phyloP scores from a whole-genome alignment of 495 filamentous ascomycete genomes.

The Podospora bellae-mahoneyi region DNA sequence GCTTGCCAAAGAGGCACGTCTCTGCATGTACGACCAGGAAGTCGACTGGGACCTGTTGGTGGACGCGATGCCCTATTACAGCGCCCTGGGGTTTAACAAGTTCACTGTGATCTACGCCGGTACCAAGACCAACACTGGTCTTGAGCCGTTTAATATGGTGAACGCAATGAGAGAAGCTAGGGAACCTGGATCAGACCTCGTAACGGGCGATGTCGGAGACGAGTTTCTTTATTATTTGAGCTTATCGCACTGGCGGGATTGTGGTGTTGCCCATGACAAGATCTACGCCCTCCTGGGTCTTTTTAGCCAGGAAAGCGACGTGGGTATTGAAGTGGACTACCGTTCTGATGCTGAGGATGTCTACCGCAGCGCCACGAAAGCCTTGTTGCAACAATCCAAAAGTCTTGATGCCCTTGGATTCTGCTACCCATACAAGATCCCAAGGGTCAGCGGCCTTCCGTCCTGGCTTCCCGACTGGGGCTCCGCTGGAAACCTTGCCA shows the following conservation, averaged over 20 bases:
- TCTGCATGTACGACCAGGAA: background rate
- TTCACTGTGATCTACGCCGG: conserved; percentile 6
- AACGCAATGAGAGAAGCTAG: background rate
- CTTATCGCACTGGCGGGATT: conserved; percentile 18
- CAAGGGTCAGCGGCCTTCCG: background rate
- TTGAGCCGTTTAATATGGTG: background rate
- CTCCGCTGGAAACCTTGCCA: background rate
- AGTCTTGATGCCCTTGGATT: conserved; percentile 14
- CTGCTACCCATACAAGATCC: conserved; percentile 6
- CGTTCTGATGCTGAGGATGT: conserved; percentile 1
- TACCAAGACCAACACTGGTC: background rate
- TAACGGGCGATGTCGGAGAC: background rate
- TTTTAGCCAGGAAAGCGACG: background rate
- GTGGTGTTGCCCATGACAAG: conserved; percentile 28
- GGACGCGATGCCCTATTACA: background rate
- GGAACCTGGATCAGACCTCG: too few relatives aligned
- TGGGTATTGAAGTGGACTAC: conserved; percentile 14
- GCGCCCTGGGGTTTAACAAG: background rate
- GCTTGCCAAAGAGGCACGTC: conserved; percentile 11
- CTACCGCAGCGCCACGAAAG: conserved; percentile 7
- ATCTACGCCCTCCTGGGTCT: conserved; percentile 36
- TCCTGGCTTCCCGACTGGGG: conserved; percentile 18
- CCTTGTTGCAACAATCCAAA: conserved; percentile 1
- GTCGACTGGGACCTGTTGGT: conserved; percentile 12
- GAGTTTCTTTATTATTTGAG: conserved; percentile 11